Conservation (phyloP, 306 rosid genomes). For the Pyrus bretschneideri region DNA sequence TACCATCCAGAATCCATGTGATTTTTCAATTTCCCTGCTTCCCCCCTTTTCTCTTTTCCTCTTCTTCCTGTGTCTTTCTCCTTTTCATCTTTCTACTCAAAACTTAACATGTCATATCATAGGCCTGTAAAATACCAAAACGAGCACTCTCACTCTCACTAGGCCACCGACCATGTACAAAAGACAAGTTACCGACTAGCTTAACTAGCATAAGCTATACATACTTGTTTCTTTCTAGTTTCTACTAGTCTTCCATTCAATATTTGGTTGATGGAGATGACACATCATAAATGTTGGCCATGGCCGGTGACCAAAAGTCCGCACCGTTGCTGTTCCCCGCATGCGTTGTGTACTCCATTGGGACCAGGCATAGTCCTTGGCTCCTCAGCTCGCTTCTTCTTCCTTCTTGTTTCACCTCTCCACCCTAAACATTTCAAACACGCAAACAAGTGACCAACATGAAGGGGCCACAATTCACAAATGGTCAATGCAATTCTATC, state of each 20-base stretch:
- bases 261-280: conserved; percentile 15
- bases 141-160: neutral
- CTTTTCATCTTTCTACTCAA: neutral
- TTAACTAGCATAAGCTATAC: neutral
- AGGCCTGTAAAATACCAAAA: too few relatives aligned
- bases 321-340: conserved; percentile 71
- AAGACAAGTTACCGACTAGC: neutral
- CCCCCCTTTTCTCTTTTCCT: too few relatives aligned
- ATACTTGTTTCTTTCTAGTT: too few relatives aligned
- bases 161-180: neutral
- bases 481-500: neutral
- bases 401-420: conserved; percentile 10
- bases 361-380: conserved; percentile 72
- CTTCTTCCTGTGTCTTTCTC: neutral
- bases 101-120: too few relatives aligned
- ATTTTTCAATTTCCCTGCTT: neutral
- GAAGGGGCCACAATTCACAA: neutral
- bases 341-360: conserved; percentile 60
- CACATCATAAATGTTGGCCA: conserved; percentile 25
- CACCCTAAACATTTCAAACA: conserved; percentile 22
- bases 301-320: conserved; percentile 81
- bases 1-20: neutral
- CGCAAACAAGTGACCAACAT: neutral
- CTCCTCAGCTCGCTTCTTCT: conserved; percentile 39
- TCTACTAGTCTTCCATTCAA: neutral